phyloP scores from a whole-genome alignment of 306 rosid genomes.

The Pyrus pyrifolia region DNA sequence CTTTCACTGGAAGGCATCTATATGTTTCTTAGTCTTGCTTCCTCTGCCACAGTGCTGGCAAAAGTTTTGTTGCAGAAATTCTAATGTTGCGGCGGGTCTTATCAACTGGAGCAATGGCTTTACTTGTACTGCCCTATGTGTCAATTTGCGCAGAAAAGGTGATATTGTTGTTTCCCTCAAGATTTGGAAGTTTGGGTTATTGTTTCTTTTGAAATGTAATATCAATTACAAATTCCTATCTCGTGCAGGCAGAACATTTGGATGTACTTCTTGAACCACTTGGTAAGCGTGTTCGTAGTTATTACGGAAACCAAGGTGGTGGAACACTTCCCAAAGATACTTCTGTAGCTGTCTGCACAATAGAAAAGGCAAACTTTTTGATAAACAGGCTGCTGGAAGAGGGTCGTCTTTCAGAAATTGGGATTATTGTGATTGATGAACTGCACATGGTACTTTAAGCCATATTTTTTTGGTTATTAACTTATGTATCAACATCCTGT shows the following conservation, averaged over 20 bases:
- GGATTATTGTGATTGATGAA: conserved; percentile 93
- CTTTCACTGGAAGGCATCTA: not conserved
- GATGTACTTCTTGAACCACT: conserved; percentile 91
- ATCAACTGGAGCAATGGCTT: conserved; percentile 74
- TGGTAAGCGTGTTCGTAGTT: conserved; percentile 89
- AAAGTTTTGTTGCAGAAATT: conserved; percentile 97
- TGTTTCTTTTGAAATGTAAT: not conserved
- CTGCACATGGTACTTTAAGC: conserved; percentile 75
- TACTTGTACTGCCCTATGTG: conserved; percentile 95
- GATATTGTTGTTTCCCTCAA: conserved; percentile 2
- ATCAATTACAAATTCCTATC: conserved; percentile 11
- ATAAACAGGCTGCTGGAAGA: conserved; percentile 88
- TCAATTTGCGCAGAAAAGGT: conserved; percentile 99
- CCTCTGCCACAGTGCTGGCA: conserved; percentile 79
- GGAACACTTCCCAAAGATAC: conserved; percentile 94
- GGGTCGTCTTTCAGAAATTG: conserved; percentile 89
- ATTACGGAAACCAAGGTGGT: conserved; percentile 95
- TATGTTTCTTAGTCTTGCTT: conserved; percentile 21
- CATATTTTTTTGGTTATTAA: not conserved
- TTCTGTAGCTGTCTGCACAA: conserved; percentile 93
- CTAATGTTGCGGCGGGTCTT: conserved; percentile 79
- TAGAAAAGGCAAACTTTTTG: conserved; percentile 94
- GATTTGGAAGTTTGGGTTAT: conserved; percentile 13
- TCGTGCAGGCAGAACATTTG: conserved; percentile 82
- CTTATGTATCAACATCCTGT: not conserved